Base-by-base conservation (phyloP, 2,329 filamentous ascomycete genomes). In the Aspergillus sp. region DNA sequence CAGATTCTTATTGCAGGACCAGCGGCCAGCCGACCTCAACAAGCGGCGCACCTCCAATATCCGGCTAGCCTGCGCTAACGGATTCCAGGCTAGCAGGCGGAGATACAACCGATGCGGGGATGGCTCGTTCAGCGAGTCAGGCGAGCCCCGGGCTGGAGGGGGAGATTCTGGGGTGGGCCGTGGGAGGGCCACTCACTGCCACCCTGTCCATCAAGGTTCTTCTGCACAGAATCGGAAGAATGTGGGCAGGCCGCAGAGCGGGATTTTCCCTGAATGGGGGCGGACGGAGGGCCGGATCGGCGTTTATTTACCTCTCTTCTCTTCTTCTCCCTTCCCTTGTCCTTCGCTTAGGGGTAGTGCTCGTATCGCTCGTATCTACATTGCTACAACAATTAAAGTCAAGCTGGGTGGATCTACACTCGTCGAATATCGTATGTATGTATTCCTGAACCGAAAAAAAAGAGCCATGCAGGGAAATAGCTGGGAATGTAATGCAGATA, bases 241-340 rank as follows among this genome's bases (percentile, higher is more conserved):
- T 41, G 34, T 41, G 34, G 34, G 34, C 34, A 28, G 25, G 25
- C 25, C 25, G 25, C 49, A 47, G 57, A 46, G 13, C 65, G 65
- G 65, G 59, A 57, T 64, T 65, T 68, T 66, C 61, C 66, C 66
- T 46, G 54, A 59, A 61, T 59, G 49, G 62, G 56, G 61, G 63
- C 66, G 66, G 66, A 65, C 55, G 25, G 22, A 19, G 13, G 56
- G 60, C 65, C 65, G 64, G 31, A 49, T 57, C 28, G 48, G 49
- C 43, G 25, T 45, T 48, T 7, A 48, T 48, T 48, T 48, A 7
- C 4, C 25, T 4, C 25, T 28, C 4, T 28, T 2, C 3, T 28
- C 25, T 28, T 28, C 25, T 7, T 28, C 25, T 28, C 6, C 25
- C 6, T 28, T 7, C 25, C 25, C 6, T 28, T 28, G 4, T 28